These are phyloP conservation scores for Aureobasidium lini DNA, from an alignment of 2,329 filamentous ascomycete species.

Conservation along the genomic window DNA sequence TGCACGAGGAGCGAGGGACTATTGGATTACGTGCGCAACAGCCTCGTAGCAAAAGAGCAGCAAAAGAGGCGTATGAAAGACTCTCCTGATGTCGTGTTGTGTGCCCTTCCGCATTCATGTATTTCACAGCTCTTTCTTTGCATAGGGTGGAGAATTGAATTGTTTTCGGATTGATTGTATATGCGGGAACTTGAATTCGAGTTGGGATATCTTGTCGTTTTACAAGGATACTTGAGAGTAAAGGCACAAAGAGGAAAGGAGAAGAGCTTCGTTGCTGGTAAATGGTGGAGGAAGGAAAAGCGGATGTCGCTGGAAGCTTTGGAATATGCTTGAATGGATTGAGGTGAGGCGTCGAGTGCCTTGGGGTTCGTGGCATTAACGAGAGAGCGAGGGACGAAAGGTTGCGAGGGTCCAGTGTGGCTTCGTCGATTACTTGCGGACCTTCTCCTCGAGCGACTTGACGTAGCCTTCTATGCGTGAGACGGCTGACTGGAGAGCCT, in stretches of 20 bases:
- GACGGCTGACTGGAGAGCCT: conserved; percentile 84
- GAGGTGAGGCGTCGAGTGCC: not conserved
- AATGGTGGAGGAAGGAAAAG: not conserved
- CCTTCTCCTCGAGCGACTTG: conserved; percentile 70
- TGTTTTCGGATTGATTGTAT: not conserved
- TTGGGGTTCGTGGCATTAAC: not conserved
- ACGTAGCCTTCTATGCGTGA: conserved; percentile 81
- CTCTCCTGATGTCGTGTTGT: not conserved
- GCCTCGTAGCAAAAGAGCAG: not conserved
- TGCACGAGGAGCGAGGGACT: too few species aligned
- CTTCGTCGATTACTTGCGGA: conserved; percentile 27
- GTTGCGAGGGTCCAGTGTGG: not conserved
- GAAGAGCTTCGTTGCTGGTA: not conserved
- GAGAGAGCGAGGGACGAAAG: not conserved
- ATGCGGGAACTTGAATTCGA: not conserved
- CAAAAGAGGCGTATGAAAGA: not conserved
- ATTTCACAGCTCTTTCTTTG: not conserved
- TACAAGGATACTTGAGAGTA: not conserved
- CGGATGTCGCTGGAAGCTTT: not conserved
- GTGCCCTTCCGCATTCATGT: not conserved
- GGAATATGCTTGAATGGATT: not conserved
- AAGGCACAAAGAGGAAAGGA: not conserved
- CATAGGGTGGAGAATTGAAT: not conserved
- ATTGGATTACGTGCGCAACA: too few species aligned
- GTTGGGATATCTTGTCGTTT: not conserved